Percentiles rank a stretch among this genome's conserved stretches.
Conservation (phyloP, 371 early-diverging fungal genomes). For the Nematocida ironsii region DNA sequence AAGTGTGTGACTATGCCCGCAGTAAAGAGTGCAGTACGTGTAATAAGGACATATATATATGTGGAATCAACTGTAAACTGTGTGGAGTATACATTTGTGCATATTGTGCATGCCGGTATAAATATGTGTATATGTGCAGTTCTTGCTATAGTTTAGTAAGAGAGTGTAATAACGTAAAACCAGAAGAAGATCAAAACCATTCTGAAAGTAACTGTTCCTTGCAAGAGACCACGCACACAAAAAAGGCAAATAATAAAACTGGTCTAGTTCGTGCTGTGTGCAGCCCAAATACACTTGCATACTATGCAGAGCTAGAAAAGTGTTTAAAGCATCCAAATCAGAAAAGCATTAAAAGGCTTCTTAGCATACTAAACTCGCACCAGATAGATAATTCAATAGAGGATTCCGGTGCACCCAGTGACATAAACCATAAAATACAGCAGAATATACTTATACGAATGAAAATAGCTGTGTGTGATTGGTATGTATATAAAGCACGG, state of each 20-base stretch:
- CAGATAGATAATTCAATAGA: neutral
- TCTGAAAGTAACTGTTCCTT: neutral
- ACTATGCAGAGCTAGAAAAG: neutral
- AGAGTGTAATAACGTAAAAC: too few species aligned
- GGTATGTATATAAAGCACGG: conserved; percentile 47
- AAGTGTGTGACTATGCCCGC: conserved; percentile 18
- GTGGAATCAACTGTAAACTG: conserved; percentile 49
- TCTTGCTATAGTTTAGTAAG: neutral
- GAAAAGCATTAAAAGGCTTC: neutral
- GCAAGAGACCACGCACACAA: too few species aligned
- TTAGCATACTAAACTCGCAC: neutral
- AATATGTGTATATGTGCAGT: conserved; percentile 15
- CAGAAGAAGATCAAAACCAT: neutral
- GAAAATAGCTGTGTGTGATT: conserved; percentile 43
- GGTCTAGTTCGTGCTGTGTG: too few species aligned
- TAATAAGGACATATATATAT: conserved; percentile 31
- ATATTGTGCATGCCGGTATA: neutral
- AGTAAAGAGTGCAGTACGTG: conserved; percentile 16
- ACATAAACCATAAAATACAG: neutral
- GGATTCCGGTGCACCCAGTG: neutral
- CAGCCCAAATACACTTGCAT: too few species aligned
- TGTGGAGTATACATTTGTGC: conserved; percentile 43
- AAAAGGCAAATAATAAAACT: too few species aligned
- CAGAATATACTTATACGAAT: conserved; percentile 19
- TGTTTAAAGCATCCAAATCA: conserved; percentile 15